These are phyloP conservation scores for Cardamine resedifolia DNA, from an alignment of 345 rosid genomes.

Conservation along the genomic window DNA sequence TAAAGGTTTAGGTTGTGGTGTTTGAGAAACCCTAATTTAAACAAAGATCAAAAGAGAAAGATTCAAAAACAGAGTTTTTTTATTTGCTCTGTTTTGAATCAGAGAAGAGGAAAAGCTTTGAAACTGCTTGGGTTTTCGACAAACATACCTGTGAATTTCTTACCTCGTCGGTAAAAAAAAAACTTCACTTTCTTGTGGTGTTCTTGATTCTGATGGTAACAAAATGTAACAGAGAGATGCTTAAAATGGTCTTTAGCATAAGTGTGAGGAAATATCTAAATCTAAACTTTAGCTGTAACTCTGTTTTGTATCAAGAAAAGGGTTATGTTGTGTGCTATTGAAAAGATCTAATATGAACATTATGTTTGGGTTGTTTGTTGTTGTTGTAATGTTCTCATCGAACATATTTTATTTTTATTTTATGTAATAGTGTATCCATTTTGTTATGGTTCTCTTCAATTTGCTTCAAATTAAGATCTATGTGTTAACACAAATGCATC, in stretches of 20 bases:
- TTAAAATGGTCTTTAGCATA: conserved; percentile 33
- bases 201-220: conserved; percentile 31
- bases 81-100: conserved; percentile 18
- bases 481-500: background rate
- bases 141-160: conserved; percentile 12
- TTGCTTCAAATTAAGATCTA: background rate
- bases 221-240: conserved; percentile 30
- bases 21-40: conserved; percentile 30
- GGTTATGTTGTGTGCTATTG: conserved; percentile 9
- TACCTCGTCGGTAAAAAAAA: conserved; percentile 24
- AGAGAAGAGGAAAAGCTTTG: background rate
- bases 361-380: background rate
- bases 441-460: background rate
- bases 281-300: conserved; percentile 22
- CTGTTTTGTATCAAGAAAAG: conserved; percentile 15
- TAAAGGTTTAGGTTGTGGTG: conserved; percentile 68
- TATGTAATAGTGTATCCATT: background rate
- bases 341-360: conserved; percentile 17
- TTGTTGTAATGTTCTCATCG: conserved; percentile 12
- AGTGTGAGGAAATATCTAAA: conserved; percentile 22
- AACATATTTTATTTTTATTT: background rate
- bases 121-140: conserved; percentile 51
- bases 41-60: conserved; percentile 26
- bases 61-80: conserved; percentile 21
- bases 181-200: conserved; percentile 29